Percentiles rank a stretch among this genome's conserved stretches.
These are phyloP conservation scores for Patellifolia procumbens DNA, from an alignment of 179 eudicot genomes.

Conservation along the genomic window DNA sequence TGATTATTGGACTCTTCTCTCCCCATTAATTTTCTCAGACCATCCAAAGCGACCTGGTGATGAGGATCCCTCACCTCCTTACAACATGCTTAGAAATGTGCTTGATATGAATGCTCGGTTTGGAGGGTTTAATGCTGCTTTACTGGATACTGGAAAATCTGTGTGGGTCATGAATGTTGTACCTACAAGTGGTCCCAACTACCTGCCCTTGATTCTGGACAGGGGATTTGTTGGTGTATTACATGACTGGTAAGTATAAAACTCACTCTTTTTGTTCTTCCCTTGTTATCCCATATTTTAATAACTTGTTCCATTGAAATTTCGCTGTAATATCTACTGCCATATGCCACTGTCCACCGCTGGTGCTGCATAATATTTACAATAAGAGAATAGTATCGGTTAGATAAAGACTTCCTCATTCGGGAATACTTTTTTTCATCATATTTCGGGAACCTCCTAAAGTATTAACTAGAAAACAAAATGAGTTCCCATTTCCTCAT, in stretches of 20 bases:
- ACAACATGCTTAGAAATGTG: conserved; percentile 95
- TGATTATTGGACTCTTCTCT: conserved; percentile 95
- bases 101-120: conserved; percentile 92
- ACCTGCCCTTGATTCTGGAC: conserved; percentile 79
- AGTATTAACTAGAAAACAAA: no score
- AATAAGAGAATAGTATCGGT: not conserved
- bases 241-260: conserved; percentile 81
- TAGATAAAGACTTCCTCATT: not conserved
- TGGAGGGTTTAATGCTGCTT: conserved; percentile 88
- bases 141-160: conserved; percentile 78
- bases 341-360: no score
- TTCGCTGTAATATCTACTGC: not conserved
- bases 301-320: not conserved
- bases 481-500: no score
- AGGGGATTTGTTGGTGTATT: conserved; percentile 87
- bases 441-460: no score
- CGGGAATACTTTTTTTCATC: no score
- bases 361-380: not conserved
- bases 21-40: conserved; percentile 94
- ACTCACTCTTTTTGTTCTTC: not conserved
- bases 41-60: conserved; percentile 99
- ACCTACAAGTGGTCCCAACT: conserved; percentile 76
- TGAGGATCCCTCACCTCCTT: conserved; percentile 99
- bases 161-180: conserved; percentile 99
- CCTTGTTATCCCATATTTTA: not conserved